Base-by-base conservation (phyloP, 2,329 filamentous ascomycete genomes). In the Verticillium nubilum region DNA sequence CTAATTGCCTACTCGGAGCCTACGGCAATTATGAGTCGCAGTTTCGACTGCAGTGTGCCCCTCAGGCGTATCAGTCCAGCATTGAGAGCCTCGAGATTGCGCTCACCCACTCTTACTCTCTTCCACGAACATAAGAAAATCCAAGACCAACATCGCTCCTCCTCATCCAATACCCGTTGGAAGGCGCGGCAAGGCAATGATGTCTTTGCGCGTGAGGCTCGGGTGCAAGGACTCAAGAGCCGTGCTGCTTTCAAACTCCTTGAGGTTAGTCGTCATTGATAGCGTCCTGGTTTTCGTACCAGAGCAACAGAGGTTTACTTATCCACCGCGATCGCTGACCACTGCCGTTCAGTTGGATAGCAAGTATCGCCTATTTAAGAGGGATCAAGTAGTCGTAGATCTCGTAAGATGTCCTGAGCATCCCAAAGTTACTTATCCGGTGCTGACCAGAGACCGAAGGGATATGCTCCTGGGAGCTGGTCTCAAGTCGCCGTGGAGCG, bases 191-290 rank as follows among this genome's bases (percentile, higher is more conserved):
- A 97, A 70, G 78, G 78, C 42, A 82, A 75, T 47, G 95, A 99
- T 75, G 75, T 74, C 19, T 96, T 86, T 71, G 84, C 89, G 0
- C 85, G 84, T 59, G 85, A 90, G 67, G 93, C 95, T 53, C 89
- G 86, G 68, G 86, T 96, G 2, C 83, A 90, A 65, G 88, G 88
- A 0, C 77, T 97, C 60, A 97, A 94, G 74, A 96, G 92, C 67
- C 86, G 95, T 63, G 95, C 95, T 27, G 95, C 93, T 0, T 97
- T 95, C 74, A 99, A 99, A 74, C 79, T 99, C 10, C 75, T 97
- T 19, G 90, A 97, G 80, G 92, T 92, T 70, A 31, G 68, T 67
- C 7, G 7, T 5, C 27, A 52, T 15, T 3, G 29, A 27, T 27
- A 19, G n/a, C 17, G 15, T 3, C 15, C 7, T n/a, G 13, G 9